Evolutionary conservation across 2,329 filamentous ascomycete genomes (phyloP).

Genomic region (Aspergillus transmontanensis): DNA sequence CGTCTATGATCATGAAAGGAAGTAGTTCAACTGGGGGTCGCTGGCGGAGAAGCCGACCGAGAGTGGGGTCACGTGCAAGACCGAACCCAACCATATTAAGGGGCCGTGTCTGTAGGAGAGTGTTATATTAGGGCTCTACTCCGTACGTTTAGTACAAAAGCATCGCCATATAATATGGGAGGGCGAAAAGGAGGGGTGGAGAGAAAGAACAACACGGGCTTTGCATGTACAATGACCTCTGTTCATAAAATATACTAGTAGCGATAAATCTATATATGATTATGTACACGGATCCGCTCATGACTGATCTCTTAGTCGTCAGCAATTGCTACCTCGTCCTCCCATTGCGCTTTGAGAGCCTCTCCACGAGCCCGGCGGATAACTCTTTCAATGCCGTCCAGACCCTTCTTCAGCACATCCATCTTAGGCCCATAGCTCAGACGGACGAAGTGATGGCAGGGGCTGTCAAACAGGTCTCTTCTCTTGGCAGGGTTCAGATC

Average conservation of each 20-base stretch:
- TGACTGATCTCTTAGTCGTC: conserved; percentile 29
- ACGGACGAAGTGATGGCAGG: conserved; percentile 89
- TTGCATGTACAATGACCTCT: background rate
- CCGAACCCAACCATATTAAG: background rate
- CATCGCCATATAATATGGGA: background rate
- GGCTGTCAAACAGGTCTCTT: conserved; percentile 88
- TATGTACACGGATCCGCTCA: background rate
- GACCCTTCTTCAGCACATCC: conserved; percentile 74
- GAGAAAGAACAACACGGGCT: background rate
- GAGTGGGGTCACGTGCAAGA: background rate
- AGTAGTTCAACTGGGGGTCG: background rate
- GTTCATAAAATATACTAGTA: background rate
- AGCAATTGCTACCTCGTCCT: conserved; percentile 41
- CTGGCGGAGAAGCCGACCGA: background rate
- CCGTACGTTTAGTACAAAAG: background rate
- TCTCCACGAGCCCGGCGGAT: conserved; percentile 54
- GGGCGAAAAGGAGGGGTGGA: background rate
- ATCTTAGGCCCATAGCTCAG: conserved; percentile 83
- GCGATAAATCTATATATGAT: background rate
- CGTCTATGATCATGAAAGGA: background rate
- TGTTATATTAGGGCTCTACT: background rate
- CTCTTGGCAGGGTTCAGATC: conserved; percentile 89
- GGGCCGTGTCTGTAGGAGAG: background rate
- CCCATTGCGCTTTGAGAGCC: conserved; percentile 27
- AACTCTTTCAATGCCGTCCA: conserved; percentile 83